phyloP scores from a whole-genome alignment of 306 rosid species.

The Cucurbita argyrosperma region DNA sequence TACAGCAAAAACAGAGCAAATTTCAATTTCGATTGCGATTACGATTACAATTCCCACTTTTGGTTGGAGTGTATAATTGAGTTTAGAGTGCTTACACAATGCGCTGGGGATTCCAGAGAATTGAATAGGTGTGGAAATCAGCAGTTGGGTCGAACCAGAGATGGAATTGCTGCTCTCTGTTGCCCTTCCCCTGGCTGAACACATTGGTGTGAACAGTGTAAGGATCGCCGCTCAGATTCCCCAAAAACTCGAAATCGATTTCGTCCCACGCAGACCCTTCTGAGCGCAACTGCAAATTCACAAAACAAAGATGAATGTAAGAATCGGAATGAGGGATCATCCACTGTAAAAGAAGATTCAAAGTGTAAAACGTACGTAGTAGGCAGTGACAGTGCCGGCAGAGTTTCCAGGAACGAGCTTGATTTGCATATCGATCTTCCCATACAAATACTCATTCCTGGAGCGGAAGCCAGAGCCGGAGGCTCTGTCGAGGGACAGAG shows the following conservation, averaged over 20 bases:
- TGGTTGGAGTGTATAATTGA: not conserved
- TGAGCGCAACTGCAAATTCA: constrained; percentile 18
- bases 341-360: too few relatives aligned
- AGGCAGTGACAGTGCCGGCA: constrained; percentile 6
- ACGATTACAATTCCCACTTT: not conserved
- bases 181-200: constrained; percentile 21
- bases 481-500: constrained; percentile 16
- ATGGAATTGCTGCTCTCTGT: constrained; percentile 28
- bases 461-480: constrained; percentile 31
- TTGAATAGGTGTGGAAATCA: constrained; percentile 26
- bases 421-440: constrained; percentile 26
- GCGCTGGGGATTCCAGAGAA: constrained; percentile 20
- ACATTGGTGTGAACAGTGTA: constrained; percentile 28
- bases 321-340: too few relatives aligned
- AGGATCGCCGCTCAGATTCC: constrained; percentile 12
- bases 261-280: constrained; percentile 20
- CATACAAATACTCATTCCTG: constrained; percentile 16
- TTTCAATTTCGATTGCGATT: not conserved
- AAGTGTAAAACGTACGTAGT: constrained; percentile 10
- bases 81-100: constrained; percentile 13
- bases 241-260: constrained; percentile 38
- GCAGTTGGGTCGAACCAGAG: constrained; percentile 33
- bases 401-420: constrained; percentile 16
- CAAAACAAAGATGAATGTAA: not conserved
- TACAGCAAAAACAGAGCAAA: not conserved